Evolutionary conservation across 1,139 yeast species (phyloP), one percentile per base, ranked within the genome.

Genomic region (Lodderomyces margitis): DNA sequence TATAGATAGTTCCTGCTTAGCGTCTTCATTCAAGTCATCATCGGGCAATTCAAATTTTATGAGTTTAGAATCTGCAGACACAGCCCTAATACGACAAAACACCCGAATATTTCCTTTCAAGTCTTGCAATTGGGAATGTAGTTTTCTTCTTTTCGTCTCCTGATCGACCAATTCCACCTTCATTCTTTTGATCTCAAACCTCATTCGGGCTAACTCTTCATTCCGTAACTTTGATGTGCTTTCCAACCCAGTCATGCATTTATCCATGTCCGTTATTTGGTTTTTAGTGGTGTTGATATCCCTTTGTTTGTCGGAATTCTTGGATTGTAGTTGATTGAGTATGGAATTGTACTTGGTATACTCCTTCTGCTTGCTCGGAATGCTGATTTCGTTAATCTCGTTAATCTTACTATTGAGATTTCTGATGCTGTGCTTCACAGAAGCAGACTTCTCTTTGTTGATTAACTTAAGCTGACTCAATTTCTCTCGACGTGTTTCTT

Each of bases 101-200:
- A 92, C 98, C 34, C 98, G 67, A 31, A 92, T 88, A 53, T 89
- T 92, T 1, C 98, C 98, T 58, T 91, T 87, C 34, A 91, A 62
- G 46, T 88, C 96, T 59, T 91, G 97, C 10, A 91, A 67, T 46
- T 70, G 74, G 54, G 87, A 82, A 56, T 89, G 97, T 3, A 87
- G 62, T 16, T 65, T 58, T n/a, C 97, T 68, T 51, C 97, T 70
- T 33, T 27, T 17, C 14, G 41, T 24, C 45, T 55, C 52, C 27
- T 46, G 49, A 17, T 41, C 41, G 3, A 46, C 34, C 21, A 48
- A 36, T 28, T 39, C 35, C 28, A 20, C 19, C 36, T 39, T 37
- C 46, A 62, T 23, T 59, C 58, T 27, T 62, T 62, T 10, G 64
- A 60, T 37, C 53, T 44, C 43, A 34, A 34, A 27, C 15, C 38